Evolutionary conservation across 148 eudicot species (phyloP), one percentile per base, ranked within the genome.

Genomic region (Chenopodium quinoa): DNA sequence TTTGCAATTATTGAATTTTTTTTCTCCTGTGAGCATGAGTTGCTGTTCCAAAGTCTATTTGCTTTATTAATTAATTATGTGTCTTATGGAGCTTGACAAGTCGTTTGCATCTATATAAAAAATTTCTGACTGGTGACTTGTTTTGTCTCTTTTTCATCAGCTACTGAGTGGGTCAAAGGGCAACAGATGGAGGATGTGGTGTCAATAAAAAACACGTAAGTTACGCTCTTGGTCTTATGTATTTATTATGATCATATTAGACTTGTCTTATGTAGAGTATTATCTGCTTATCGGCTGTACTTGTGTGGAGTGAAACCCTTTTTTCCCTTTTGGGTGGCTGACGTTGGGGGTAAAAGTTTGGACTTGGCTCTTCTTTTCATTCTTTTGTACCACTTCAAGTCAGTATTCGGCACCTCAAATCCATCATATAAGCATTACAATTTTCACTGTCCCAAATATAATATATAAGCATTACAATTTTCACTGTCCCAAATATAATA

Each of bases 101-200:
- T 16, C 25, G 32, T 19, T 2, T 82, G 58, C 48, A 37, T 64
- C 46, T 7, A 62, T 34, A 8, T 64, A 60, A 62, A 31, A 2
- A 46, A 70, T 52, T 16, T 84, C n/a, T 84, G 60, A 84, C 64
- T 76, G 67, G 16, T 62, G 52, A 27, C 64, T 63, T 76, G 47
- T 46, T 72, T 54, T 52, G 25, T 71, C 75, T 83, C 20, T 32
- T 80, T 47, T 54, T 78, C 82, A 86, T 58, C 97, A 95, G 99
- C 94, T 68, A 95, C 97, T 40, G 99, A 95, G 82, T 93, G 99
- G 99, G 94, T 95, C 71, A 95, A 92, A 87, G 99, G 99, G 27
- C 92, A 75, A 84, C 90, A 90, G 78, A 93, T 90, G 93, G 97
- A 92, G 76, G 99, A 95, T 77, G 99, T 90, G 68, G 34, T 92